Evolutionary conservation across 495 filamentous ascomycete genomes (phyloP).

Genomic region (Clavariopsis aquatica): DNA sequence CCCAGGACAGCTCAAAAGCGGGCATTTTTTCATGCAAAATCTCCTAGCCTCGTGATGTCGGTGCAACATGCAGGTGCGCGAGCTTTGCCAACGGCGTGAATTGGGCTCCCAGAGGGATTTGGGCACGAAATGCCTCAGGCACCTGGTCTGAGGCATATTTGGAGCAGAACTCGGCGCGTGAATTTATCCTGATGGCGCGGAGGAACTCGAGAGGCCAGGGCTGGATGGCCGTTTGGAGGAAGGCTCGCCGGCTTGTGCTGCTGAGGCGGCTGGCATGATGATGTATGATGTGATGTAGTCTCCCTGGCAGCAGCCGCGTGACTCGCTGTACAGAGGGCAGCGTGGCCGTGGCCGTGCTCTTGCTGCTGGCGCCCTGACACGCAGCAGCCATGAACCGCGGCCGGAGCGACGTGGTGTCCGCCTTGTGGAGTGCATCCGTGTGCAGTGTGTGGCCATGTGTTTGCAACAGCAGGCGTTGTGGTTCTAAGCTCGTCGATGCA

Average conservation of each 20-base stretch:
- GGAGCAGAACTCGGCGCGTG: neutral
- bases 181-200: neutral
- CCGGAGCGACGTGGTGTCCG: neutral
- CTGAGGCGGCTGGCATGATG: conserved; percentile 2
- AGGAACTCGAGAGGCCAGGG: neutral
- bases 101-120: neutral
- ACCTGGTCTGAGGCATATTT: neutral
- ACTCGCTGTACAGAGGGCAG: neutral
- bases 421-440: neutral
- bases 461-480: neutral
- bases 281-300: too few species aligned
- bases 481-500: neutral
- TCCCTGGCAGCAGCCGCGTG: conserved; percentile 3
- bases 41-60: conserved; percentile 5
- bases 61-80: conserved; percentile 27
- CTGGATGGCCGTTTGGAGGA: neutral
- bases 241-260: neutral
- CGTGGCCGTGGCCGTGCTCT: neutral
- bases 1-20: neutral
- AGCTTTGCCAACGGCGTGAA: neutral
- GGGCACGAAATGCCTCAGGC: conserved; percentile 3
- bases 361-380: neutral
- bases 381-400: neutral
- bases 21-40: neutral
- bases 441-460: too few species aligned